Evolutionary conservation across 169 alveolate genomes (phyloP).

Genomic region (Plasmodium falciparum): DNA sequence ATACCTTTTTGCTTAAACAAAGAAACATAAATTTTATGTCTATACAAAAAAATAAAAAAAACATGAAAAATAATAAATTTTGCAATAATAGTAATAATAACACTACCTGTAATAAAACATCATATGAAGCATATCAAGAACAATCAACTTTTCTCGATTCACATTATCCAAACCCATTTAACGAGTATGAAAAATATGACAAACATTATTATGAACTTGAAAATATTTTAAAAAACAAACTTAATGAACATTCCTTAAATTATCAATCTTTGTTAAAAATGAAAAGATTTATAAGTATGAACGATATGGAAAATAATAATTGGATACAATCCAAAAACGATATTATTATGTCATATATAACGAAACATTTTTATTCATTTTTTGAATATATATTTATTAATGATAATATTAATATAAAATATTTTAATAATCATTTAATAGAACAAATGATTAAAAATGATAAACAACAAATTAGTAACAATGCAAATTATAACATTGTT

Average conservation of each 20-base stretch:
- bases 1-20: not conserved
- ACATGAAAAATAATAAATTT: not conserved
- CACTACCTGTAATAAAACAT: not conserved
- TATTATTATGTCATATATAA: conserved; percentile 11
- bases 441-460: not conserved
- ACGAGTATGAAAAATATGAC: not conserved
- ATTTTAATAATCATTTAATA: not conserved
- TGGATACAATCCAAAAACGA: conserved; percentile 26
- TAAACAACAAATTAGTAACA: not conserved
- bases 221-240: conserved; percentile 24
- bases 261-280: conserved; percentile 43
- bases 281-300: conserved; percentile 10
- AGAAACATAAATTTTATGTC: not conserved
- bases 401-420: conserved; percentile 2
- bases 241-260: conserved; percentile 54
- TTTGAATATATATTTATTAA: not conserved
- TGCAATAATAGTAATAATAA: not conserved
- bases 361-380: conserved; percentile 4
- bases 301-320: not conserved
- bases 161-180: conserved; percentile 6
- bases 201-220: conserved; percentile 22
- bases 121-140: not conserved
- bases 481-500: not conserved
- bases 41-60: not conserved
- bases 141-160: conserved; percentile 13